These are phyloP conservation scores for Leccinellum luteum DNA, from an alignment of 768 basidiomycete species.

Conservation along the genomic window DNA sequence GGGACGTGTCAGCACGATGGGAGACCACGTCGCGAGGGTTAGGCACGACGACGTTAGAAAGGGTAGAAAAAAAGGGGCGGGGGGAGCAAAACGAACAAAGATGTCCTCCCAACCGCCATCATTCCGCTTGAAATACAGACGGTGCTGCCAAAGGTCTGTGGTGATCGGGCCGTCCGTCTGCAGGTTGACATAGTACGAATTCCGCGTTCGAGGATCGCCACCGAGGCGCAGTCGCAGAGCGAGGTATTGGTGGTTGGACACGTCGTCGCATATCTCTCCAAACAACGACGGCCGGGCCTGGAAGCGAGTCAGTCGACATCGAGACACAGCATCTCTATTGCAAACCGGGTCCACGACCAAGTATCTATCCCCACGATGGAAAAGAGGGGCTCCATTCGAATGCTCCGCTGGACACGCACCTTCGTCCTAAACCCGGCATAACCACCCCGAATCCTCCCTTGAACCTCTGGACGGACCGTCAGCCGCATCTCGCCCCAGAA, in stretches of 20 bases:
- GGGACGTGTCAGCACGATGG: slow-evolving; percentile 1
- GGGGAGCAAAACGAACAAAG: slow-evolving; percentile 52
- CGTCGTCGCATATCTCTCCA: slow-evolving; percentile 82
- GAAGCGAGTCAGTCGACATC: not conserved
- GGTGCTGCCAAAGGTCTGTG: slow-evolving; percentile 93
- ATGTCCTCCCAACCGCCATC: slow-evolving; percentile 79
- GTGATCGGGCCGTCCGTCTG: slow-evolving; percentile 82
- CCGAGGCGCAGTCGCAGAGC: slow-evolving; percentile 74
- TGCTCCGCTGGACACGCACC: slow-evolving; percentile 38
- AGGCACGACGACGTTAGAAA: not conserved
- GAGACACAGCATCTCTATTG: not conserved
- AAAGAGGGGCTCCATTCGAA: not conserved
- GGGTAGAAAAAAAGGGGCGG: not conserved
- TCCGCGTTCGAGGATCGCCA: slow-evolving; percentile 73
- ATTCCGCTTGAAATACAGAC: slow-evolving; percentile 70
- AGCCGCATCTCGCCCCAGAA: slow-evolving; percentile 84
- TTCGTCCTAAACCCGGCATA: slow-evolving; percentile 91
- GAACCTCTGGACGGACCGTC: slow-evolving; percentile 61
- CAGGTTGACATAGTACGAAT: slow-evolving; percentile 91
- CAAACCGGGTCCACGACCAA: not conserved
- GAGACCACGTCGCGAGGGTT: not conserved
- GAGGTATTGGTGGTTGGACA: slow-evolving; percentile 77
- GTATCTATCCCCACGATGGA: no score
- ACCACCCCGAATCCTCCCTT: slow-evolving; percentile 72
- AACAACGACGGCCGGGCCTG: slow-evolving; percentile 81